phyloP scores from a whole-genome alignment of 305 asterid species.

The Plantago rigida region DNA sequence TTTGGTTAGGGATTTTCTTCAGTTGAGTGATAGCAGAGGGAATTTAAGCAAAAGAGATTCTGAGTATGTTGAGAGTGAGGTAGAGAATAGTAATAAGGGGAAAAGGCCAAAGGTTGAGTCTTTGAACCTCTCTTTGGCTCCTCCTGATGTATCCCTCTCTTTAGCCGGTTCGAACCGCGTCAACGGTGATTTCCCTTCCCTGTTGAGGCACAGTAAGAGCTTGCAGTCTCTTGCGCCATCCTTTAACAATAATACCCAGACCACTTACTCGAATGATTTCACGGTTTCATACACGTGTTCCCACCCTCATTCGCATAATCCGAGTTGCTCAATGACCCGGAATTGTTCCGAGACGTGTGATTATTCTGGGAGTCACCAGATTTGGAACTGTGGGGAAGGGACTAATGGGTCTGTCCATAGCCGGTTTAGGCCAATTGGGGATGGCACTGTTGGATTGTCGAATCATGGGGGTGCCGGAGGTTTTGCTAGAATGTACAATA shows the following conservation, averaged over 20 bases:
- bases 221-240: conserved; percentile 61
- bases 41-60: conserved; percentile 55
- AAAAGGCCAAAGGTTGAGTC: conserved; percentile 74
- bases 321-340: conserved; percentile 74
- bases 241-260: conserved; percentile 44
- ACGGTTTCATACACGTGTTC: conserved; percentile 70
- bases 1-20: conserved; percentile 84
- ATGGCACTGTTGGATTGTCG: conserved; percentile 63
- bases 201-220: conserved; percentile 53
- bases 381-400: conserved; percentile 90
- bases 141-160: conserved; percentile 64
- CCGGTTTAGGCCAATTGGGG: conserved; percentile 80
- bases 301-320: conserved; percentile 63
- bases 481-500: conserved; percentile 33
- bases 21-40: conserved; percentile 46
- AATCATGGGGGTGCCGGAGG: conserved; percentile 46
- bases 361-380: conserved; percentile 32
- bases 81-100: conserved; percentile 36
- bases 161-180: conserved; percentile 63
- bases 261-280: conserved; percentile 66
- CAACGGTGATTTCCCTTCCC: conserved; percentile 48
- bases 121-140: conserved; percentile 68
- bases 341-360: conserved; percentile 65
- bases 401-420: conserved; percentile 81
- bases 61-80: conserved; percentile 39